Evolutionary conservation across 495 filamentous ascomycete species (phyloP).

Genomic region (Aspergillus cavernicola): DNA sequence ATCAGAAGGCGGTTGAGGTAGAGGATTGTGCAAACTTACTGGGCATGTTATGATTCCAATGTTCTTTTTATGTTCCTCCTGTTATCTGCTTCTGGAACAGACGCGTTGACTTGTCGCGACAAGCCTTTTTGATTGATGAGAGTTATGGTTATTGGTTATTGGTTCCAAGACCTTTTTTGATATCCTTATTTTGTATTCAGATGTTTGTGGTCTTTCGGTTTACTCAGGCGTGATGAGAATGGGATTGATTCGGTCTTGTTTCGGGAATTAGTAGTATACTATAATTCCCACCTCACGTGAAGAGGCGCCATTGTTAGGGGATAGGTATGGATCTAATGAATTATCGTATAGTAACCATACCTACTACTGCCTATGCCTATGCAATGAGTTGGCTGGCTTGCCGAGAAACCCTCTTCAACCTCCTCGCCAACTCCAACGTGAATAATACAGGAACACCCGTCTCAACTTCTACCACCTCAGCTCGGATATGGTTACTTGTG

Average conservation of each 20-base stretch:
- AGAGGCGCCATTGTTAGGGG: too few relatives aligned
- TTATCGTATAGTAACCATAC: too few relatives aligned
- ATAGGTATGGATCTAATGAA: too few relatives aligned
- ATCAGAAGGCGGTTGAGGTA: not conserved
- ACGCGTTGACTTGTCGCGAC: not conserved
- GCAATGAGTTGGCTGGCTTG: too few relatives aligned
- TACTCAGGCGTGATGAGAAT: slow-evolving; percentile 12
- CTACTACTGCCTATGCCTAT: too few relatives aligned
- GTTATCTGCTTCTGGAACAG: too few relatives aligned
- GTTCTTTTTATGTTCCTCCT: not conserved
- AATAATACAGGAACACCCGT: slow-evolving; percentile 73
- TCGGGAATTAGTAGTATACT: too few relatives aligned
- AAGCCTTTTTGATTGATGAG: not conserved
- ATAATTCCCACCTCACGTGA: too few relatives aligned
- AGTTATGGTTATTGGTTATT: not conserved
- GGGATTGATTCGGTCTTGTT: slow-evolving; percentile 7
- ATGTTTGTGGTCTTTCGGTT: slow-evolving; percentile 6
- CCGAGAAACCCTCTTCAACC: slow-evolving; percentile 41
- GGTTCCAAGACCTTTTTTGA: slow-evolving; percentile 17
- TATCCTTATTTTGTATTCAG: slow-evolving; percentile 18
- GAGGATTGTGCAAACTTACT: too few relatives aligned
- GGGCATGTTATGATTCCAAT: too few relatives aligned
- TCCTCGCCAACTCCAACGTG: slow-evolving; percentile 67
- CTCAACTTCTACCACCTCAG: slow-evolving; percentile 54
- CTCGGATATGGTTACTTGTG: slow-evolving; percentile 83